Evolutionary conservation across 129 eudicot species (phyloP).

Genomic region (Erigeron canadensis): DNA sequence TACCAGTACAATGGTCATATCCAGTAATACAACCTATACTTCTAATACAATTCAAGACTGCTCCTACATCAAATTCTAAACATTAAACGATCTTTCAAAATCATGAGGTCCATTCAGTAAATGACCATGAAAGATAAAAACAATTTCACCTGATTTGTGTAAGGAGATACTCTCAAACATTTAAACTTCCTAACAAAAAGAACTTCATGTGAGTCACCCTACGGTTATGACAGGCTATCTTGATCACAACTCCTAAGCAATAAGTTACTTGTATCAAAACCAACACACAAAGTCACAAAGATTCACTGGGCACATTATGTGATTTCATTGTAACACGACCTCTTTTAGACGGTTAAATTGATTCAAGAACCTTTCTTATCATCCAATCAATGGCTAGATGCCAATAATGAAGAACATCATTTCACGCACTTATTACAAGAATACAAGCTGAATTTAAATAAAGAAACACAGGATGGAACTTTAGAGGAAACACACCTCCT

Average conservation of each 20-base stretch:
- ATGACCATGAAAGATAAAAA: background rate
- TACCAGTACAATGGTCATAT: too few relatives aligned
- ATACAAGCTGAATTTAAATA: background rate
- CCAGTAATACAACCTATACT: too few relatives aligned
- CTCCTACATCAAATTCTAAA: too few relatives aligned
- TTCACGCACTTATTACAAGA: background rate
- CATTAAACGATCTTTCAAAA: too few relatives aligned
- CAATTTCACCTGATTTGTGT: background rate
- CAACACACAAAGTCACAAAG: too few relatives aligned
- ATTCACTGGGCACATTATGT: too few relatives aligned
- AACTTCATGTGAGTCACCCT: background rate
- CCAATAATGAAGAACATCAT: background rate
- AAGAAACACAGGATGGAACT: background rate
- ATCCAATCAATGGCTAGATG: background rate
- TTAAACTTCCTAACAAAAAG: background rate
- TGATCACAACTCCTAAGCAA: conserved; percentile 6
- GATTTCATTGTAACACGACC: background rate
- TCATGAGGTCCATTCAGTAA: too few relatives aligned
- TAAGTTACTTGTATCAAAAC: background rate
- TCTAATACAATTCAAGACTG: too few relatives aligned
- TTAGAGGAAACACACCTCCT: background rate
- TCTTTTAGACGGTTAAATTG: background rate
- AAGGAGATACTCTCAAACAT: background rate
- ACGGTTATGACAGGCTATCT: background rate
- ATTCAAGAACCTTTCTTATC: background rate